Conservation (phyloP, 805 yeast genomes). For the Yamadazyma takamatsuzukensis region DNA sequence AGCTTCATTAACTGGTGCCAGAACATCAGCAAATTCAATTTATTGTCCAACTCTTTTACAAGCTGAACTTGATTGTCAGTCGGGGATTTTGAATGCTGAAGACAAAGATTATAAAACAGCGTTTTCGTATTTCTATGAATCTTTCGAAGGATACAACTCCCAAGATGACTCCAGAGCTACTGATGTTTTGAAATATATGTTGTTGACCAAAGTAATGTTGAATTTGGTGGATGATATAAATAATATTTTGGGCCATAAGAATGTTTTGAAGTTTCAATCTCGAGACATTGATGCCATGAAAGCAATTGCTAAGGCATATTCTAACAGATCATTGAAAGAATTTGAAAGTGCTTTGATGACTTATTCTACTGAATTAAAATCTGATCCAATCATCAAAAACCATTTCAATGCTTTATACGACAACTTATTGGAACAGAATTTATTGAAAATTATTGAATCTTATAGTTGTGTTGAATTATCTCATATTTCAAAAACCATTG, state of each 20-base stretch:
- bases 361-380: conserved; percentile 70
- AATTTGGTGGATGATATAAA: conserved; percentile 83
- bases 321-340: conserved; percentile 85
- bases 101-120: conserved; percentile 97
- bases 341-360: conserved; percentile 78
- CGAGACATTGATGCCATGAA: conserved; percentile 94
- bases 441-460: conserved; percentile 93
- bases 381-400: conserved; percentile 83
- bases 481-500: conserved; percentile 83
- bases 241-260: conserved; percentile 69
- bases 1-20: conserved; percentile 90
- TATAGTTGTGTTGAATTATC: conserved; percentile 92
- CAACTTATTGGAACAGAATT: conserved; percentile 85
- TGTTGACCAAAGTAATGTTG: conserved; percentile 89
- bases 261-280: conserved; percentile 64
- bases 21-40: conserved; percentile 96
- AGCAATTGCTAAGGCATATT: conserved; percentile 85
- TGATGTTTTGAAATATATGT: conserved; percentile 85
- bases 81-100: conserved; percentile 94
- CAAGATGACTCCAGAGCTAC: conserved; percentile 60
- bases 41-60: conserved; percentile 92
- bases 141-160: conserved; percentile 85
- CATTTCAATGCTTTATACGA: conserved; percentile 93
- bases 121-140: conserved; percentile 89
- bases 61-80: conserved; percentile 92